Evolutionary conservation across 805 yeast genomes (phyloP).

Genomic region (Blastobotrys robertii): DNA sequence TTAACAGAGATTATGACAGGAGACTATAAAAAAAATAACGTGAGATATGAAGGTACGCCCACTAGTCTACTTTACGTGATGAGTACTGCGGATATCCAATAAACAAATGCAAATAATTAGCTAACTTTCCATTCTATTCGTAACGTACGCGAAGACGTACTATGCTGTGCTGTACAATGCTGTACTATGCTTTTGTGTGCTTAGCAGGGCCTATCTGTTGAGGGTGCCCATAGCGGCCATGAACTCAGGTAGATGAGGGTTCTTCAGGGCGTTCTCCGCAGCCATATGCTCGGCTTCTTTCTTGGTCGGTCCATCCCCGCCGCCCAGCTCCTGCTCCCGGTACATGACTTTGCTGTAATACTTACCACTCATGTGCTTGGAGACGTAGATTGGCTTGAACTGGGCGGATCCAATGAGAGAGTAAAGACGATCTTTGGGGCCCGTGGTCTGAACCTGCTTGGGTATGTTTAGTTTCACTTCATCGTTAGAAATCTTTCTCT

Average conservation of each 20-base stretch:
- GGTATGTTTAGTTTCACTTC: background rate
- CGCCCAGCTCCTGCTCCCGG: conserved; percentile 11
- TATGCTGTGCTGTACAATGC: too few species aligned
- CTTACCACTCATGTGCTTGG: conserved; percentile 2
- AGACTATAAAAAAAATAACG: too few species aligned
- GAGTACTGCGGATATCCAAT: too few species aligned
- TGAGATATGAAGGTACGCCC: too few species aligned
- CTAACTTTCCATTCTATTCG: too few species aligned
- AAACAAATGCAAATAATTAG: too few species aligned
- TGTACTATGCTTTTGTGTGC: too few species aligned
- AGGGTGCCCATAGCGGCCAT: too few species aligned
- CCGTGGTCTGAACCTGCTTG: background rate
- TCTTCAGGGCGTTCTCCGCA: conserved; percentile 13
- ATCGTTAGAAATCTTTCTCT: background rate
- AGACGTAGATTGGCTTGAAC: conserved; percentile 11
- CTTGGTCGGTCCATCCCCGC: conserved; percentile 11
- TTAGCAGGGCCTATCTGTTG: too few species aligned
- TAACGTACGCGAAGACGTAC: too few species aligned
- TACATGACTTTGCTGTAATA: conserved; percentile 7
- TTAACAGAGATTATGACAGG: too few species aligned
- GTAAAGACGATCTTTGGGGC: conserved; percentile 14
- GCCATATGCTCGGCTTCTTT: conserved; percentile 16
- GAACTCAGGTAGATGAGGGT: background rate
- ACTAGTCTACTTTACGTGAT: too few species aligned
- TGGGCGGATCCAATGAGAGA: conserved; percentile 10